Evolutionary conservation across 805 yeast genomes (phyloP), one percentile per base, ranked within the genome.

Genomic region (Hanseniaspora taiwanica): DNA sequence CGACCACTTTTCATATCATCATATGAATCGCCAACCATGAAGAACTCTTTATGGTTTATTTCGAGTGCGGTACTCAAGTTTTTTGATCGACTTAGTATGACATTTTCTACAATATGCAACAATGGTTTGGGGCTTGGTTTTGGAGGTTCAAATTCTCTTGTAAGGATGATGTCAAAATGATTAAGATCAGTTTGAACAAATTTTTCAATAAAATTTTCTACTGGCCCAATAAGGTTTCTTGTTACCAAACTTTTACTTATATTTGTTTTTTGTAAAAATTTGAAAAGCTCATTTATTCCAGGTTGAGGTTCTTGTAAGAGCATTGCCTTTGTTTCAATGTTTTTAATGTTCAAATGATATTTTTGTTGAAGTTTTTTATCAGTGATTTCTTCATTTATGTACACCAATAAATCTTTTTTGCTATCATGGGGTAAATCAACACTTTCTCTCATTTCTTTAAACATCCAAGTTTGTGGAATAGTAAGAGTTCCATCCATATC

Each of bases 401-500:
- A 68, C 21, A 62, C 66, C 5, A 79, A 56, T 21, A 79, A 74
- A 51, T 79, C 87, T 5, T 66, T 49, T 0, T 57, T 47, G 33
- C 62, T 60, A 40, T 60, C 61, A 13, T 12, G n/a, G 12, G 52
- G 52, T 9, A 77, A 63, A 1, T 76, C 74, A 19, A 78, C 58
- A 0, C 76, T 76, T 17, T 65, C 62, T 42, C 84, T 63, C 84
- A 79, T 78, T 36, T 72, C 74, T 10, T 55, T 56, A 48, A 68
- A 68, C 72, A 68, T 68, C 73, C 73, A 68, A 0, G 69, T 62
- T 51, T 78, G 84, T 1, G 85, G 84, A 12, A 71, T 59, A 46
- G 81, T 75, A 40, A 81, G 52, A 0, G 89, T 81, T 4, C 87
- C 87, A 53, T 81, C 89, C 89, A 81, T 80, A 50, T 81, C 89